phyloP scores from a whole-genome alignment of 108 stramenopile species.

The Cylindrotheca fusiformis region DNA sequence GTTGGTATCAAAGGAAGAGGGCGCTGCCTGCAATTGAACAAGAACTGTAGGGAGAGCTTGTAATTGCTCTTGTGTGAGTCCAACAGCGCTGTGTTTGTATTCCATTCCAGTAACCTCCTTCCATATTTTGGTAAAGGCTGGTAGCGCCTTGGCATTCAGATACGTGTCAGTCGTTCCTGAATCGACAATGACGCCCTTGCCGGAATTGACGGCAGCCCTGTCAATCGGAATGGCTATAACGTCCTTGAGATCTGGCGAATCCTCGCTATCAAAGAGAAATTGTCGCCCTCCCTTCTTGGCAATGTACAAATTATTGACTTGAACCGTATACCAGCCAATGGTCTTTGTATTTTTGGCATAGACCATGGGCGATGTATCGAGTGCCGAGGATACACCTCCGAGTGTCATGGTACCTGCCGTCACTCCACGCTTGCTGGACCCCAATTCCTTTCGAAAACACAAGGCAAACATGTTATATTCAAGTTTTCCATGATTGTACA shows the following conservation, averaged over 20 bases:
- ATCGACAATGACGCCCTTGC: conserved; percentile 93
- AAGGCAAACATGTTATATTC: conserved; percentile 80
- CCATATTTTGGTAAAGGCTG: conserved; percentile 73
- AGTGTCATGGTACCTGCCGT: conserved; percentile 75
- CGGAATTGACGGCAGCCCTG: conserved; percentile 50
- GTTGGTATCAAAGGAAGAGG: conserved; percentile 1
- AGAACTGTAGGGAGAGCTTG: conserved; percentile 68
- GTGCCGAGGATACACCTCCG: conserved; percentile 74
- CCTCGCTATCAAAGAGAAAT: conserved; percentile 19
- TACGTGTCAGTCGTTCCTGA: conserved; percentile 93
- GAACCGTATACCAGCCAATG: conserved; percentile 86
- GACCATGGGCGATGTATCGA: conserved; percentile 84
- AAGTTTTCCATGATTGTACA: conserved; percentile 65
- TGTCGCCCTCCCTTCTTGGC: conserved; percentile 46
- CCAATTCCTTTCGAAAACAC: conserved; percentile 81
- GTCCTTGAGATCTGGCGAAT: conserved; percentile 13
- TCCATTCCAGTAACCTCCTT: conserved; percentile 59
- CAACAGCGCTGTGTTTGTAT: conserved; percentile 62
- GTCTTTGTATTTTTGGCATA: conserved; percentile 71
- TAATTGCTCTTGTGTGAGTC: conserved; percentile 51
- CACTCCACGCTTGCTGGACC: conserved; percentile 48
- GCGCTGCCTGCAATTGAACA: conserved; percentile 49
- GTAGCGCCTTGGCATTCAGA: conserved; percentile 49
- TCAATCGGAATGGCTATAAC: conserved; percentile 44
- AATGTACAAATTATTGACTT: conserved; percentile 70